phyloP scores from a whole-genome alignment of 768 basidiomycete species.

The Sporobolomyces pararoseus region DNA sequence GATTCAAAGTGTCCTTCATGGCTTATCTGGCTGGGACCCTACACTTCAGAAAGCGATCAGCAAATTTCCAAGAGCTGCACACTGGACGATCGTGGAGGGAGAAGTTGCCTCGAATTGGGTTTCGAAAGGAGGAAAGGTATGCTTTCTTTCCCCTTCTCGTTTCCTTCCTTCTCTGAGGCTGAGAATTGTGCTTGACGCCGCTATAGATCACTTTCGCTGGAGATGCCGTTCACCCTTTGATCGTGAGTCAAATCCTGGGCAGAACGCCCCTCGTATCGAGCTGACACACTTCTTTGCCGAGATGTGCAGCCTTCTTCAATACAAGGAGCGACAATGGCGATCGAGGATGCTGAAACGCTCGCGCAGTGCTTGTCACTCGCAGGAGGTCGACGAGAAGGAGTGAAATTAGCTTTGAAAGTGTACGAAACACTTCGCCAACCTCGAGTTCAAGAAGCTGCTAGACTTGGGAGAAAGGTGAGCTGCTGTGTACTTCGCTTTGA shows the following conservation, averaged over 20 bases:
- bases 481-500: too few relatives aligned
- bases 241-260: not conserved
- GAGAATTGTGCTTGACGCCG: too few relatives aligned
- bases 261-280: too few relatives aligned
- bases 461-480: constrained; percentile 15
- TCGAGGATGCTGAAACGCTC: constrained; percentile 37
- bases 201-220: constrained; percentile 24
- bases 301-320: constrained; percentile 37
- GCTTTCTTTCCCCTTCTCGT: not conserved
- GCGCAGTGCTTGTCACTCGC: constrained; percentile 33
- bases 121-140: constrained; percentile 24
- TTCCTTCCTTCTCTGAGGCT: not conserved
- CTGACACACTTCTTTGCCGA: too few relatives aligned
- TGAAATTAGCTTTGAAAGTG: constrained; percentile 18
- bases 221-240: constrained; percentile 24
- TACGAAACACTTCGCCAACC: constrained; percentile 31
- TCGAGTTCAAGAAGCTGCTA: constrained; percentile 5
- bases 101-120: constrained; percentile 29
- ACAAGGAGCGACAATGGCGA: constrained; percentile 34
- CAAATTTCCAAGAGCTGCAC: constrained; percentile 21
- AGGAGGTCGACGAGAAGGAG: not conserved
- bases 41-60: not conserved
- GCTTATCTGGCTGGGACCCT: constrained; percentile 26
- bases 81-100: constrained; percentile 34
- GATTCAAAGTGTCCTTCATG: not conserved